Conservation (phyloP, 2,329 filamentous ascomycete species). For the Botrytis tulipae region DNA sequence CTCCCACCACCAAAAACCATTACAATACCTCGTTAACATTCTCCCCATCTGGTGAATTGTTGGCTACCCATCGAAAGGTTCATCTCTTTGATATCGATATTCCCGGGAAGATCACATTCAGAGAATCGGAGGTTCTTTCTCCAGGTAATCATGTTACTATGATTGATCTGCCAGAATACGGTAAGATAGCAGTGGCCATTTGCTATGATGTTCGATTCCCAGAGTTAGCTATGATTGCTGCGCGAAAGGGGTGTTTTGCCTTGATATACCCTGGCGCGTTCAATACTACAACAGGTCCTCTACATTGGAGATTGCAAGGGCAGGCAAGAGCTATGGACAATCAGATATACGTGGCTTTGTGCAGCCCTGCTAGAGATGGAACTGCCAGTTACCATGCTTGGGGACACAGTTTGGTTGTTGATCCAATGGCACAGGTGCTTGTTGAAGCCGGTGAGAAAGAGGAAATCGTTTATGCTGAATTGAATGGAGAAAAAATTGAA, state of each 20-base stretch:
- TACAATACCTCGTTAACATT: slow-evolving; percentile 93
- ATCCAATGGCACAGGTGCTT: slow-evolving; percentile 83
- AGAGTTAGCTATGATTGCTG: slow-evolving; percentile 85
- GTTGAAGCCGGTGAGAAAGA: slow-evolving; percentile 76
- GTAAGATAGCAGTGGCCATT: slow-evolving; percentile 82
- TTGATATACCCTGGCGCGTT: slow-evolving; percentile 96
- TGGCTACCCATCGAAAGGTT: slow-evolving; percentile 89
- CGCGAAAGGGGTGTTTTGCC: slow-evolving; percentile 80
- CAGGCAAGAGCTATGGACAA: slow-evolving; percentile 87
- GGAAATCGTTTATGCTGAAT: slow-evolving; percentile 69
- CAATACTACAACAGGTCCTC: slow-evolving; percentile 85
- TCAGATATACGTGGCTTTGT: slow-evolving; percentile 89
- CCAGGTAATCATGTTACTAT: slow-evolving; percentile 84
- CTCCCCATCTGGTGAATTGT: slow-evolving; percentile 69
- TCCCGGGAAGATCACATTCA: slow-evolving; percentile 88
- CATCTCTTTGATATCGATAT: slow-evolving; percentile 99
- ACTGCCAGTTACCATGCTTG: slow-evolving; percentile 79
- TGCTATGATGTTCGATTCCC: slow-evolving; percentile 99
- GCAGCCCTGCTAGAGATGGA: slow-evolving; percentile 83
- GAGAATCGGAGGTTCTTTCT: slow-evolving; percentile 83
- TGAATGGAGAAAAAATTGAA: slow-evolving; percentile 67
- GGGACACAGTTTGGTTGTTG: slow-evolving; percentile 85
- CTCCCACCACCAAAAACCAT: slow-evolving; percentile 61
- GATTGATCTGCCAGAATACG: slow-evolving; percentile 84
- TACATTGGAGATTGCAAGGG: slow-evolving; percentile 87